Evolutionary conservation across 441 rosid species (phyloP), one percentile per base, ranked within the genome.

Genomic region (Euphorbia celastroides): DNA sequence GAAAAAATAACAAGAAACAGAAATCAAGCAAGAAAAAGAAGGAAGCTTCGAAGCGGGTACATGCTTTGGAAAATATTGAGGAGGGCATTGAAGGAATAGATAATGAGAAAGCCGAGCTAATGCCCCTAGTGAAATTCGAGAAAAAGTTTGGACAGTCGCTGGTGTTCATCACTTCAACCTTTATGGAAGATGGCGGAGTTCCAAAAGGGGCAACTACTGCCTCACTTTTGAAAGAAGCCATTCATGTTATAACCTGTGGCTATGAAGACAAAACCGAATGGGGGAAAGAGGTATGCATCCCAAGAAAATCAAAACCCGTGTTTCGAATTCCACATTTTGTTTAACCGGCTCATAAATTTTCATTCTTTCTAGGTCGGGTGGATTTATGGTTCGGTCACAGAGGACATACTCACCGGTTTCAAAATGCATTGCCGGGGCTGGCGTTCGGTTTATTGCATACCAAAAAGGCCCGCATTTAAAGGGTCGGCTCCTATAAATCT

Each of bases 281-380:
- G 99, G 99, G 97, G 8, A 93, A 93, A 76, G 99, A 96, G 82
- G 97, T 88, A n/a, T n/a, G n/a, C n/a, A n/a, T n/a, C n/a, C n/a
- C n/a, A n/a, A n/a, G n/a, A n/a, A n/a, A n/a, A n/a, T n/a, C n/a
- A n/a, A n/a, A n/a, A n/a, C n/a, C n/a, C n/a, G n/a, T n/a, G n/a
- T n/a, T n/a, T n/a, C n/a, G n/a, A n/a, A n/a, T n/a, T n/a, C n/a
- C n/a, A n/a, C n/a, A n/a, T n/a, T n/a, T n/a, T n/a, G n/a, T n/a
- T n/a, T n/a, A n/a, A n/a, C n/a, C n/a, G n/a, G n/a, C n/a, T n/a
- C n/a, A n/a, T n/a, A n/a, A n/a, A n/a, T n/a, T n/a, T n/a, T n/a
- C n/a, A n/a, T n/a, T n/a, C n/a, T n/a, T n/a, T n/a, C n/a, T n/a
- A 95, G 98, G 88, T 95, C 67, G 99, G 99, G 31, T 92, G 99